Evolutionary conservation across 306 rosid genomes (phyloP), one percentile per base, ranked within the genome.

Genomic region (Citrullus amarus): DNA sequence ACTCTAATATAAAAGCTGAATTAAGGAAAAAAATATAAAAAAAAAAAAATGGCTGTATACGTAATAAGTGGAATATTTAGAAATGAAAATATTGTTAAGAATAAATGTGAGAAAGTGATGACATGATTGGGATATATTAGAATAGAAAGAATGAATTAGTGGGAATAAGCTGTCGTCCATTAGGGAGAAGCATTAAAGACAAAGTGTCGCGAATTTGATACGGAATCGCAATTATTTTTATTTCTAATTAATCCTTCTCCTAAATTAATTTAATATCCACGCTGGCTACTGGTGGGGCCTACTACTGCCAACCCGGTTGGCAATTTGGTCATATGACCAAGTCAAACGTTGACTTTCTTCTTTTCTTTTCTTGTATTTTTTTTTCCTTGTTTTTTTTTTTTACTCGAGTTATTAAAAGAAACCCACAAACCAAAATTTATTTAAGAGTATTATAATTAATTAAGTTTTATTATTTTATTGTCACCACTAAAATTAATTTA

Each of bases 121-220:
- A 53, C 3, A 53, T 53, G n/a, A 53, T 46, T 48, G 54, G 54
- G 54, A 48, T 1, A 17, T 9, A 20, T 32, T 58, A 22, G 13
- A 32, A 30, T 15, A 18, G 28, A 4, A 39, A 1, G 34, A 43
- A 68, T 68, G 34, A 13, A 73, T 73, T 73, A 73, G 60, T 73
- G 77, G 77, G 77, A 72, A 48, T 72, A 73, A 73, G 77, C 77
- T 73, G 77, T 51, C 77, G 44, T 73, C 77, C 77, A 73, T 32
- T 73, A 51, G 77, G 60, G 56, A 6, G 28, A 50, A 48, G 77
- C 58, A 72, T 72, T 10, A 66, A 53, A 18, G 44, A 46, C 48
- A 34, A 39, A 18, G 73, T 30, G 51, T 32, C 13, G 73, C 50
- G 51, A 66, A 66, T 66, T 66, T 36, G 73, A 36, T 66, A 66